phyloP scores from a whole-genome alignment of 768 basidiomycete genomes.

The Kwoniella botswanensis region DNA sequence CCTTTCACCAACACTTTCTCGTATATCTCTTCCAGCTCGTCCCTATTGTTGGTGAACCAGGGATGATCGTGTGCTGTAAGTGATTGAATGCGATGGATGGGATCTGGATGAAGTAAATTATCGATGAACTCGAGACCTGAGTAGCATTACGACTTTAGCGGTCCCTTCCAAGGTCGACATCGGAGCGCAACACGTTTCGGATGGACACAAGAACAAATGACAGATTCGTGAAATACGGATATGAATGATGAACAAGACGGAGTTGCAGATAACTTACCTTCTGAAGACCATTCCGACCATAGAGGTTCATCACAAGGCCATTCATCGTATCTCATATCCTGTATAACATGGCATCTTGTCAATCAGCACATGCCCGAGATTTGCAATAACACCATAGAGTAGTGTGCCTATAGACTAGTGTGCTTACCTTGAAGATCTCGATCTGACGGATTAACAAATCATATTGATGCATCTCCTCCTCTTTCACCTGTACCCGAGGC shows the following conservation, averaged over 20 bases:
- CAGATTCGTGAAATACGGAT: not conserved
- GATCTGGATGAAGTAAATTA: constrained; percentile 37
- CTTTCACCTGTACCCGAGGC: not conserved
- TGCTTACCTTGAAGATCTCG: not conserved
- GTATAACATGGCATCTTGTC: no score
- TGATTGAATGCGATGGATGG: constrained; percentile 33
- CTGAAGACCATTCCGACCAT: constrained; percentile 2
- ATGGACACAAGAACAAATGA: not conserved
- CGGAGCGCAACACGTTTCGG: not conserved
- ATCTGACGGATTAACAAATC: not conserved
- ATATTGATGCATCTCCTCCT: not conserved
- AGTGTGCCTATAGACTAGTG: no score
- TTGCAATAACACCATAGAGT: no score
- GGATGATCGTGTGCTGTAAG: constrained; percentile 29
- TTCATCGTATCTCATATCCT: not conserved
- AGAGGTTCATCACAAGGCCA: not conserved
- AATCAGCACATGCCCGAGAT: no score
- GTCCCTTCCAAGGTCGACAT: not conserved
- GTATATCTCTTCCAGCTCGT: constrained; percentile 70
- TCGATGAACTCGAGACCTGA: constrained; percentile 13
- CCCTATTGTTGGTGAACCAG: constrained; percentile 64
- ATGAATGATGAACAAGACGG: not conserved
- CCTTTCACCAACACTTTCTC: constrained; percentile 60
- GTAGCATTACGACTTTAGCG: not conserved
- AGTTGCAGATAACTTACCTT: constrained; percentile 3